Conservation (phyloP, 140 eudicot genomes). For the Ambrosia hybrid region DNA sequence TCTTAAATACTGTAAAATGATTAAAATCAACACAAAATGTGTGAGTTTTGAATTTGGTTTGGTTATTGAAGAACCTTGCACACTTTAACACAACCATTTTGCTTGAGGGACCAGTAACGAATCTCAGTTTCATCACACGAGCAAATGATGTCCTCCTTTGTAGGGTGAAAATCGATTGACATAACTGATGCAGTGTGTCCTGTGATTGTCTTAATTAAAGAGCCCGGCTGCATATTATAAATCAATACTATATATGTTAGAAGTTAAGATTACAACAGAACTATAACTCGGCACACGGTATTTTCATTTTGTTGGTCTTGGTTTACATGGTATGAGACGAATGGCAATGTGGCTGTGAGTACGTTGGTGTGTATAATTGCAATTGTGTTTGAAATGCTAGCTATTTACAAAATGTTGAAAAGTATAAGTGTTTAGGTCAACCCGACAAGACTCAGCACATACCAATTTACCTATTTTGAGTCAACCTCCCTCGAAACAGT, state of each 20-base stretch:
- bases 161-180: slow-evolving; percentile 73
- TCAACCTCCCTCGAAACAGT: not conserved
- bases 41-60: not conserved
- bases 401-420: not conserved
- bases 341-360: too few species aligned
- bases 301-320: too few species aligned
- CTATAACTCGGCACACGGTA: too few species aligned
- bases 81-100: slow-evolving; percentile 50
- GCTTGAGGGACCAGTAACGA: slow-evolving; percentile 63
- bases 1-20: not conserved
- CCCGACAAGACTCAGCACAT: not conserved
- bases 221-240: slow-evolving; percentile 48
- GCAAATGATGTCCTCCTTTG: slow-evolving; percentile 62
- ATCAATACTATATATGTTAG: not conserved
- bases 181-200: slow-evolving; percentile 59
- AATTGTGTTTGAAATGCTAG: not conserved
- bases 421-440: not conserved
- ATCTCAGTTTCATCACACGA: slow-evolving; percentile 70
- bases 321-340: too few species aligned
- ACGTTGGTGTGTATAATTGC: too few species aligned
- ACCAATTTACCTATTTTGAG: not conserved
- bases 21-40: not conserved
- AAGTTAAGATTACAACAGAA: too few species aligned
- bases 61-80: slow-evolving; percentile 40
- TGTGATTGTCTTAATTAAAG: slow-evolving; percentile 48